Base-by-base conservation (phyloP, 106 monocot genomes). In the Amphibolis antarctica region DNA sequence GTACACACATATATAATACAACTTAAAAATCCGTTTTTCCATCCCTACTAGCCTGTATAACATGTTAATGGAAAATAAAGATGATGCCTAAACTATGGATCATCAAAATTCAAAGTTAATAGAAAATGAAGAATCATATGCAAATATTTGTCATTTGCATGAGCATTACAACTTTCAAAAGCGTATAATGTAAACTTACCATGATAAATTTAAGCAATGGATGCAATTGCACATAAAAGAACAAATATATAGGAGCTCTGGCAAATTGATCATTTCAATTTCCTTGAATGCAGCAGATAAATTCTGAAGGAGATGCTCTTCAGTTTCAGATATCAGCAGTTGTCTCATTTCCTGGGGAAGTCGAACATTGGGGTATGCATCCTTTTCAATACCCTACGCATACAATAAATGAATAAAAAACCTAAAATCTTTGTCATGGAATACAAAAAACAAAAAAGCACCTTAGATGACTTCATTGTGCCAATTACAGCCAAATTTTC, bases 161-260 rank as follows among this genome's bases (percentile, higher is more conserved):
- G n/a, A n/a, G n/a, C n/a, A n/a, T n/a, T n/a, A n/a, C n/a, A n/a
- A n/a, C n/a, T n/a, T 55, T 14, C 4, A 55, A 46, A 27, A 25
- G 7, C 5, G 5, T 23, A 1, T 25, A 10, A 1, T 19, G 22
- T 24, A 20, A n/a, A 54, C 47, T 57, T 29, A 93, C 93, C 93
- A 76, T 63, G 77, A 54, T 23, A 79, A 54, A 36, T 75, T 12
- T 64, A 77, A 67, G 60, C 64, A 45, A 28, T 81, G 71, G 18
- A 81, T 70, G 62, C 53, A 64, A 83, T 83, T 89, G 75, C 75
- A 89, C 14, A 84, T 60, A 60, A 94, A 75, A 57, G 79, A 83
- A 54, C 89, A 89, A 19, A 70, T n/a, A 51, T 68, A 74, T 28
- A 86, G 15, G 19, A 86, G 55, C 59, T 75, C 66, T 55, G 81